Percentiles rank a stretch among this genome's conserved stretches.
These are phyloP conservation scores for Mycosphaerella arachidis DNA, from an alignment of 2,329 filamentous ascomycete species.

Conservation along the genomic window DNA sequence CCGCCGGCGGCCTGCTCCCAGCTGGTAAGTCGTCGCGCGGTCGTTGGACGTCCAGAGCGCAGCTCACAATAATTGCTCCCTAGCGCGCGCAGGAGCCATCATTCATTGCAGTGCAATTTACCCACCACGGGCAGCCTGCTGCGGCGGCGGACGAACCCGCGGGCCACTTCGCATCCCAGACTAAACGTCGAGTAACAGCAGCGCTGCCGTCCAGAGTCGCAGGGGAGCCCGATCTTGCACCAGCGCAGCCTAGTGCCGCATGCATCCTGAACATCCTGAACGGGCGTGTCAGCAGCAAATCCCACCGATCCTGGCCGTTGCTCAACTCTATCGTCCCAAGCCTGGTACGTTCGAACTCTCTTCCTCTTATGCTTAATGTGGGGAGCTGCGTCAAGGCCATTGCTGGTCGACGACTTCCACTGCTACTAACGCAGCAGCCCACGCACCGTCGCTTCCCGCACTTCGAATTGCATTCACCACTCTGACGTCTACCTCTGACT, in stretches of 20 bases:
- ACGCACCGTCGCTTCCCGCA: neutral
- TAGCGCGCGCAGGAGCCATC: constrained; percentile 19
- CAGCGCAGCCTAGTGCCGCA: constrained; percentile 15
- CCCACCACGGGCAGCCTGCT: neutral
- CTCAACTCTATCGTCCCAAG: constrained; percentile 26
- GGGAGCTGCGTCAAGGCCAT: constrained; percentile 10
- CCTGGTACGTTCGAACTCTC: constrained; percentile 27
- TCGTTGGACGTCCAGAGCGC: constrained; percentile 9
- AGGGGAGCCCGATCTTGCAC: constrained; percentile 12
- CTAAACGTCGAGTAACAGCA: too few species aligned
- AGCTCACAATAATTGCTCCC: constrained; percentile 10
- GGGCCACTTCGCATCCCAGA: neutral
- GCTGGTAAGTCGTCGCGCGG: constrained; percentile 12
- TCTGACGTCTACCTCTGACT: neutral
- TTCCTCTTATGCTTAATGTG: constrained; percentile 31
- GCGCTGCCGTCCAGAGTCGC: neutral
- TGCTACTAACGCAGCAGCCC: neutral
- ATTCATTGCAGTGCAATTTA: neutral
- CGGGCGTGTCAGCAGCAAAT: constrained; percentile 10
- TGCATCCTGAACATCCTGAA: constrained; percentile 2
- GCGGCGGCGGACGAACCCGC: neutral
- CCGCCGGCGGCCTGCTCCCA: constrained; percentile 7
- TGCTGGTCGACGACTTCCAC: constrained; percentile 1
- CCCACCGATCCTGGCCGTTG: constrained; percentile 23
- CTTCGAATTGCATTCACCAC: neutral